Evolutionary conservation across 1,139 yeast species (phyloP).

Genomic region (Lodderomyces elongisporus): DNA sequence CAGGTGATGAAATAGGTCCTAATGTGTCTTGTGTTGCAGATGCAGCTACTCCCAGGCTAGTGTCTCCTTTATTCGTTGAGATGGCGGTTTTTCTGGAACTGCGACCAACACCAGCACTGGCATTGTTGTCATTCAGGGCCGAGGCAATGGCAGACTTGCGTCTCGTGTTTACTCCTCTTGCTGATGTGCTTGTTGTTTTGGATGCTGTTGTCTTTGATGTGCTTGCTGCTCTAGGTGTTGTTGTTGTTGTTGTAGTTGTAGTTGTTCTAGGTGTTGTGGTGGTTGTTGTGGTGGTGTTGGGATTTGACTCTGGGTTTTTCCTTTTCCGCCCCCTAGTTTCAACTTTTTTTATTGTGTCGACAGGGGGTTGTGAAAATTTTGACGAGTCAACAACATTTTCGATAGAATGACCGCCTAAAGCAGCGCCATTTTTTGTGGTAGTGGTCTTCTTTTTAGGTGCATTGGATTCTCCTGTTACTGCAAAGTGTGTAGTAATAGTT

Average conservation of each 20-base stretch:
- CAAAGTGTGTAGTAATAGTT: too few relatives aligned
- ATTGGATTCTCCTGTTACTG: too few relatives aligned
- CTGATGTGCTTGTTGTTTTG: too few relatives aligned
- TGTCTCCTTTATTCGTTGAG: too few relatives aligned
- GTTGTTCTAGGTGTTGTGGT: neutral
- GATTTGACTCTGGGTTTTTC: slow-evolving; percentile 4
- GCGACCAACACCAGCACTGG: neutral
- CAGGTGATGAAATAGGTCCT: neutral
- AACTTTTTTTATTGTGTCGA: slow-evolving; percentile 5
- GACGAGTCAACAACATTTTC: neutral
- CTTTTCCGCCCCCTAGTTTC: slow-evolving; percentile 13
- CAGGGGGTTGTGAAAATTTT: slow-evolving; percentile 1
- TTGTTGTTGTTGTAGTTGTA: slow-evolving; percentile 1
- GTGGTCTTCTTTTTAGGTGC: too few relatives aligned
- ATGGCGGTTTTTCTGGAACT: too few relatives aligned
- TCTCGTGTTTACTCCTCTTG: too few relatives aligned
- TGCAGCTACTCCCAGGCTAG: too few relatives aligned
- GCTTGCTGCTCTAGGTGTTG: neutral
- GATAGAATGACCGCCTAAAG: neutral
- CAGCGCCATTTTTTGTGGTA: too few relatives aligned
- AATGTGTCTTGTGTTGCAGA: too few relatives aligned
- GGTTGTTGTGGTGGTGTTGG: slow-evolving; percentile 1
- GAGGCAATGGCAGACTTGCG: too few relatives aligned
- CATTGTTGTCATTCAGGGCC: too few relatives aligned
- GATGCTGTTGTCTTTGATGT: neutral